phyloP scores from a whole-genome alignment of 106 monocot genomes.

The Dioscorea alata region DNA sequence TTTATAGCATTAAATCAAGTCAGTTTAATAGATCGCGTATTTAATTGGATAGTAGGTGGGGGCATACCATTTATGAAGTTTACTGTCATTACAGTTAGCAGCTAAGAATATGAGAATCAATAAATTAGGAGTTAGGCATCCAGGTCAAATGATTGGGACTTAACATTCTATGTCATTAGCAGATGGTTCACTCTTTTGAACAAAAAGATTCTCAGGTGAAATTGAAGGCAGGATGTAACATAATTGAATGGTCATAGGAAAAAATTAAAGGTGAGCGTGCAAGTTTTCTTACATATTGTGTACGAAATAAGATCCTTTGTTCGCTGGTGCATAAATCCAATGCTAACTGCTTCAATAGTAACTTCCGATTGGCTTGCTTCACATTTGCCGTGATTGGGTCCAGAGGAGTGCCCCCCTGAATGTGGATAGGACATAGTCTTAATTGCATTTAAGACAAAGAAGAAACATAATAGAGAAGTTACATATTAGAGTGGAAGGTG shows the following conservation, averaged over 20 bases:
- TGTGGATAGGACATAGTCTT: neutral
- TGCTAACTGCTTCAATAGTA: conserved; percentile 71
- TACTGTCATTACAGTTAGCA: too few species aligned
- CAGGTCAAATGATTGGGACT: neutral
- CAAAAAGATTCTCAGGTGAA: neutral
- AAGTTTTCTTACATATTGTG: conserved; percentile 72
- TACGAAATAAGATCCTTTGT: conserved; percentile 76
- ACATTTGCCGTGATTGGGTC: conserved; percentile 34
- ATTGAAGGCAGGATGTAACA: neutral
- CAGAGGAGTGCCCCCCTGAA: conserved; percentile 41
- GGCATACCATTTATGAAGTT: too few species aligned
- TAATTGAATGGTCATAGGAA: neutral
- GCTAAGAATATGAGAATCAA: neutral
- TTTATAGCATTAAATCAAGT: too few species aligned
- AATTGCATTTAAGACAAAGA: too few species aligned
- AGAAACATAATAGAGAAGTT: too few species aligned
- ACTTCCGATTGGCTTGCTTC: conserved; percentile 64
- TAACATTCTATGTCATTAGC: neutral
- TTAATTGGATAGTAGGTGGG: too few species aligned
- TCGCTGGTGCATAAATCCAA: conserved; percentile 73
- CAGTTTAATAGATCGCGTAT: too few species aligned
- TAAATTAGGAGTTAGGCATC: neutral
- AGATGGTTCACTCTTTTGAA: neutral
- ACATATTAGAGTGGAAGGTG: too few species aligned
- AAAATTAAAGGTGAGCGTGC: too few species aligned